phyloP scores from a whole-genome alignment of 768 basidiomycete species.

The Russula olivacea region DNA sequence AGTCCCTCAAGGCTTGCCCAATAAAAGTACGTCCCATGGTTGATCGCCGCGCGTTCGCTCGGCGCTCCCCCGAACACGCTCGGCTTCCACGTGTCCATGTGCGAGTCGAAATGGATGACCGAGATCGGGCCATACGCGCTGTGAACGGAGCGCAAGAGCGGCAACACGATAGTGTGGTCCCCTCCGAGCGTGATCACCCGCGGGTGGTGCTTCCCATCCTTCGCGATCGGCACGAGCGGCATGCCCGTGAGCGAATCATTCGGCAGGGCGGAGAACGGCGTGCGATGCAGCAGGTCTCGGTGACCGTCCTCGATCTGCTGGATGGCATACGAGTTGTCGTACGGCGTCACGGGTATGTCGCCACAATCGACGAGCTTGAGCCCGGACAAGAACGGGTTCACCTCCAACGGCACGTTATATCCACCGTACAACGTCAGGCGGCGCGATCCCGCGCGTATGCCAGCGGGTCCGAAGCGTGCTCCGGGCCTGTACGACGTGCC shows the following conservation, averaged over 20 bases:
- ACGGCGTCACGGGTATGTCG: constrained; percentile 72
- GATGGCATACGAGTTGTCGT: constrained; percentile 69
- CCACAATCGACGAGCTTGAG: constrained; percentile 72
- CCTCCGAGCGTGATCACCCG: constrained; percentile 80
- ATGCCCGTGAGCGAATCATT: constrained; percentile 57
- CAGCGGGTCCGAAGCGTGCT: constrained; percentile 81
- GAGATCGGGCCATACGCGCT: constrained; percentile 74
- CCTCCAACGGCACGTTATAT: constrained; percentile 67
- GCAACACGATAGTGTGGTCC: constrained; percentile 78
- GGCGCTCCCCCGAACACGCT: constrained; percentile 70
- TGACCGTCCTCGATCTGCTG: constrained; percentile 70
- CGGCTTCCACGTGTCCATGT: constrained; percentile 77
- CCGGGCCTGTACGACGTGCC: constrained; percentile 76
- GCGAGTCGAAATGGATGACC: constrained; percentile 84
- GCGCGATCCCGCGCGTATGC: constrained; percentile 74
- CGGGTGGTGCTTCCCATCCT: constrained; percentile 72
- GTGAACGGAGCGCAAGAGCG: constrained; percentile 61
- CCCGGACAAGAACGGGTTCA: constrained; percentile 67
- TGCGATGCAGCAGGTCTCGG: constrained; percentile 60
- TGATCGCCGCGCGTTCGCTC: constrained; percentile 66
- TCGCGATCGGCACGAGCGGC: constrained; percentile 50
- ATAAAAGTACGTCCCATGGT: constrained; percentile 89
- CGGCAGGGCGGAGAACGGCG: constrained; percentile 54
- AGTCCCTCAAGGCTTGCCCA: constrained; percentile 81
- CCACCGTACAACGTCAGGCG: constrained; percentile 70